Evolutionary conservation across 148 eudicot genomes (phyloP).

Genomic region (Chenopodium album): DNA sequence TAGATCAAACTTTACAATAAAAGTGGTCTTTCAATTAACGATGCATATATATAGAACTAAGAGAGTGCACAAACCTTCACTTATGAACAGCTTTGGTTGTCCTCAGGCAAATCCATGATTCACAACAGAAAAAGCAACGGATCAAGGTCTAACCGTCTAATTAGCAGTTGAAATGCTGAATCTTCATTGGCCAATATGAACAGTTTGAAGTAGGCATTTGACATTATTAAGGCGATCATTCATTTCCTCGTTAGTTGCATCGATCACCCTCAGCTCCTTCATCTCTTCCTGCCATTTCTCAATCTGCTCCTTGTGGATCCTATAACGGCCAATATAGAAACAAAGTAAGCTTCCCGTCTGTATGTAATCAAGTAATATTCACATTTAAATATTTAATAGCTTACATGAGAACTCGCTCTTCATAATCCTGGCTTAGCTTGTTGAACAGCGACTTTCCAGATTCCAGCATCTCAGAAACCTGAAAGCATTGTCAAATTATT

Average conservation of each 20-base stretch:
- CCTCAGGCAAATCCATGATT: background rate
- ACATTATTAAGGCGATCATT: slow-evolving; percentile 63
- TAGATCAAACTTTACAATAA: background rate
- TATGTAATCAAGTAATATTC: background rate
- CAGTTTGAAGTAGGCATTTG: slow-evolving; percentile 63
- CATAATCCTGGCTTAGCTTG: slow-evolving; percentile 68
- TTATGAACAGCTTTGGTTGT: background rate
- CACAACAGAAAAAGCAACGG: slow-evolving; percentile 4
- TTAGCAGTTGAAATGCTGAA: background rate
- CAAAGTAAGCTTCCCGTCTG: slow-evolving; percentile 7
- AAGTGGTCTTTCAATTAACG: background rate
- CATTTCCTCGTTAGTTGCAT: slow-evolving; percentile 68
- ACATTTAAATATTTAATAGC: slow-evolving; percentile 21
- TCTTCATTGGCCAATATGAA: slow-evolving; percentile 47
- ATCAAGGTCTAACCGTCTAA: background rate
- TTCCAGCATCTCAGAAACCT: slow-evolving; percentile 88
- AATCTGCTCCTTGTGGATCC: slow-evolving; percentile 87
- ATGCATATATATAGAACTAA: background rate
- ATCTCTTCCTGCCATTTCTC: slow-evolving; percentile 92
- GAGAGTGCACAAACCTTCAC: background rate
- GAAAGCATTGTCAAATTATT: slow-evolving; percentile 14
- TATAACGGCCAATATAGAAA: slow-evolving; percentile 30
- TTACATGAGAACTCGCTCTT: slow-evolving; percentile 78
- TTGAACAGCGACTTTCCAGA: slow-evolving; percentile 70
- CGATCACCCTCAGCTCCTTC: slow-evolving; percentile 69